Conservation (phyloP, 1,139 yeast genomes). For the Pneumocystis wakefieldiae region DNA sequence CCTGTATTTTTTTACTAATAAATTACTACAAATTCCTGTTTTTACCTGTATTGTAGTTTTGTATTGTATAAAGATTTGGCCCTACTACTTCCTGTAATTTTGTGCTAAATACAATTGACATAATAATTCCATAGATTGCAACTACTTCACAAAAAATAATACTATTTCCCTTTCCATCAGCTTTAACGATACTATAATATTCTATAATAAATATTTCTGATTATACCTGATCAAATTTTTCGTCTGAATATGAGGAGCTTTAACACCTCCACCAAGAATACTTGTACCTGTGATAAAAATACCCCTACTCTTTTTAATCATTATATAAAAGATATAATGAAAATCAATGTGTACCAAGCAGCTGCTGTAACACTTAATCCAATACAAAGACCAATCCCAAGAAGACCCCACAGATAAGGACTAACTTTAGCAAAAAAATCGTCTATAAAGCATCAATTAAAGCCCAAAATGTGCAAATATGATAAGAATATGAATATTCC, state of each 20-base stretch:
- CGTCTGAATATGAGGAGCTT: constrained; percentile 92
- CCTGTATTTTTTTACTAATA: constrained; percentile 15
- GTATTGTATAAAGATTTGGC: constrained; percentile 50
- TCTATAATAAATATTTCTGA: not conserved
- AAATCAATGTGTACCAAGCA: constrained; percentile 46
- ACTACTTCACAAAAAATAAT: constrained; percentile 99
- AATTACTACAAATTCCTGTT: not conserved
- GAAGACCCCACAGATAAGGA: constrained; percentile 92
- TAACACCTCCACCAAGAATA: constrained; percentile 94
- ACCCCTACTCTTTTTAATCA: constrained; percentile 33
- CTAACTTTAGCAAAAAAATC: constrained; percentile 71
- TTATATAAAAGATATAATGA: not conserved
- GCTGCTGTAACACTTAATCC: constrained; percentile 95
- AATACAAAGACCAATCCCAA: constrained; percentile 86
- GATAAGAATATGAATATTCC: too few relatives aligned
- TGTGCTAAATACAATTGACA: constrained; percentile 93
- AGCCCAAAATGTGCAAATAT: not conserved
- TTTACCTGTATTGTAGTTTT: constrained; percentile 66
- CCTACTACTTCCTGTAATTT: constrained; percentile 64
- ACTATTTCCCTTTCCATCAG: constrained; percentile 21
- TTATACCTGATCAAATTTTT: constrained; percentile 54
- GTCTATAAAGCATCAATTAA: constrained; percentile 43
- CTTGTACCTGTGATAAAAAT: constrained; percentile 91
- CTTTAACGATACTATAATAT: not conserved
- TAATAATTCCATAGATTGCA: constrained; percentile 93